Conservation (phyloP, 129 eudicot genomes). For the Lactuca saligna region DNA sequence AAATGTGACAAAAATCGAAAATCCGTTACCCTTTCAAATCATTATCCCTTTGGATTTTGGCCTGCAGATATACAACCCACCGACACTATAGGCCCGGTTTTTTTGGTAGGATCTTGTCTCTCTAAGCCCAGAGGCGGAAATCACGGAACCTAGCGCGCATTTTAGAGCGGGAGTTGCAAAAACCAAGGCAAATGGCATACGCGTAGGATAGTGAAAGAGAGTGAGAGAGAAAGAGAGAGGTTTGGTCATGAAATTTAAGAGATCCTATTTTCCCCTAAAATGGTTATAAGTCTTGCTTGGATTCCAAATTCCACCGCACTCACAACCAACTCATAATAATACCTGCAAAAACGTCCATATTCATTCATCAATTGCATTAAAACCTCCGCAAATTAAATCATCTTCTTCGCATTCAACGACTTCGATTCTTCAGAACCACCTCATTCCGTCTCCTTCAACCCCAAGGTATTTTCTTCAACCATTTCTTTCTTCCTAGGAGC, state of each 20-base stretch:
- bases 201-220: not conserved
- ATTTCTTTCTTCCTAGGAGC: not conserved
- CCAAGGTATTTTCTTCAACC: conserved; percentile 15
- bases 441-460: not conserved
- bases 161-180: conserved; percentile 12
- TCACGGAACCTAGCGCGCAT: conserved; percentile 9
- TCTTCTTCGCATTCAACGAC: conserved; percentile 10
- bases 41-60: no score
- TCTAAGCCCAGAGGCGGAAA: conserved; percentile 14
- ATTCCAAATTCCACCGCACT: conserved; percentile 34
- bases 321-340: conserved; percentile 29
- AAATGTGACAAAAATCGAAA: no score
- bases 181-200: not conserved
- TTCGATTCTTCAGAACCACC: conserved; percentile 5
- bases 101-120: not conserved
- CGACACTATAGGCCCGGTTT: no score
- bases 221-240: not conserved
- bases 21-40: no score
- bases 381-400: not conserved
- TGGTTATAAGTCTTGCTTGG: conserved; percentile 9
- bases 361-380: conserved; percentile 33
- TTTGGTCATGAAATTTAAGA: not conserved
- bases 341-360: conserved; percentile 35
- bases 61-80: no score
- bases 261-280: conserved; percentile 13